These are phyloP conservation scores for Pleurotus eryngii DNA, from an alignment of 768 basidiomycete species.

Conservation along the genomic window DNA sequence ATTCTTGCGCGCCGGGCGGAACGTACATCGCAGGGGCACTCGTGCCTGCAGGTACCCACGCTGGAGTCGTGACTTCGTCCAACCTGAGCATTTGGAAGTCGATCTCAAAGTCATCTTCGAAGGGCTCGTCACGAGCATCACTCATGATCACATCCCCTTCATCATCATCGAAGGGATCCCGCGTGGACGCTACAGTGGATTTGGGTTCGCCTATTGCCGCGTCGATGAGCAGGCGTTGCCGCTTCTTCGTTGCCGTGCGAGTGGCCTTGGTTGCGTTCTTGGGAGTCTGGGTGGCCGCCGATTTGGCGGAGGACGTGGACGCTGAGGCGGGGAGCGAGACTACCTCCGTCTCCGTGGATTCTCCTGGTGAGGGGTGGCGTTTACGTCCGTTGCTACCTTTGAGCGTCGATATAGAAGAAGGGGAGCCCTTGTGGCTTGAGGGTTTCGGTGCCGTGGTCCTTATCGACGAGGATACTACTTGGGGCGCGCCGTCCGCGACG, in stretches of 20 bases:
- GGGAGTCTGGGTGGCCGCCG: not conserved
- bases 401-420: not conserved
- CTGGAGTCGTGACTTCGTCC: conserved; percentile 1
- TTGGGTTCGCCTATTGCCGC: not conserved
- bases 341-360: not conserved
- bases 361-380: not conserved
- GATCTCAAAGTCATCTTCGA: conserved; percentile 8
- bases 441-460: not conserved
- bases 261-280: not conserved
- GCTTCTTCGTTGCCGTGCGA: conserved; percentile 2
- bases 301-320: not conserved
- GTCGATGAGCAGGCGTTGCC: conserved; percentile 3
- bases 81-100: conserved; percentile 9
- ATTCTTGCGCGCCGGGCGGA: conserved; percentile 1
- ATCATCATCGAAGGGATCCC: conserved; percentile 1
- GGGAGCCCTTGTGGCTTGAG: not conserved
- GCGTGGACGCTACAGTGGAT: conserved; percentile 1
- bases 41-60: not conserved
- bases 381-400: not conserved
- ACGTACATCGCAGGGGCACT: not conserved
- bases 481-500: not conserved
- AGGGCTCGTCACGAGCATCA: conserved; percentile 3
- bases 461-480: not conserved
- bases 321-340: not conserved
- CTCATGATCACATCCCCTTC: conserved; percentile 6